Evolutionary conservation across 306 rosid genomes (phyloP).

Genomic region (Pterocarpus macrocarpus): DNA sequence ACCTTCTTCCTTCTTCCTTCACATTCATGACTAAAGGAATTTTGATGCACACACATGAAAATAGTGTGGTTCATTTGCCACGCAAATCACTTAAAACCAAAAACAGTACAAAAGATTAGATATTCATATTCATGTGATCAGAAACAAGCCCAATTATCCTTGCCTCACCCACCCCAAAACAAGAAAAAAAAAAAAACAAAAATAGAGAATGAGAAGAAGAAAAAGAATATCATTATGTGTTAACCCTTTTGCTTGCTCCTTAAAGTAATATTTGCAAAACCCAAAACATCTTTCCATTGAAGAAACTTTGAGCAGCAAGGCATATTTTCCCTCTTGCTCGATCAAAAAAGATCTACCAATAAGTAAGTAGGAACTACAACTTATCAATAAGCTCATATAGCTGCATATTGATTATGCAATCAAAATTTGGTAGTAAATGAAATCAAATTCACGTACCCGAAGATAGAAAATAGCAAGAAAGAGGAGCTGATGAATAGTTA

Average conservation of each 20-base stretch:
- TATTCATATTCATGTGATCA: conserved; percentile 12
- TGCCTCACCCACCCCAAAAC: not conserved
- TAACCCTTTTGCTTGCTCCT: not conserved
- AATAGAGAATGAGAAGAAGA: no score
- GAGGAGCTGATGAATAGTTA: conserved; percentile 30
- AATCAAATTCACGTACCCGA: conserved; percentile 46
- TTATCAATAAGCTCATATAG: not conserved
- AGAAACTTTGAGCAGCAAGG: not conserved
- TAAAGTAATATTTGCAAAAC: not conserved
- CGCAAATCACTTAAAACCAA: not conserved
- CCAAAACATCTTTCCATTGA: not conserved
- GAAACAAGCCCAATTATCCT: not conserved
- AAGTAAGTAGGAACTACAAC: not conserved
- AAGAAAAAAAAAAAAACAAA: no score
- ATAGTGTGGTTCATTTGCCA: not conserved
- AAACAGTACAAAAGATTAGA: not conserved
- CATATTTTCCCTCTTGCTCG: conserved; percentile 25
- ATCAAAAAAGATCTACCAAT: not conserved
- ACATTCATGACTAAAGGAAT: not conserved
- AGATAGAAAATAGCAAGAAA: conserved; percentile 35
- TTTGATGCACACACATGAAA: not conserved
- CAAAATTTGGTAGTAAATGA: not conserved
- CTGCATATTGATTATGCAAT: not conserved
- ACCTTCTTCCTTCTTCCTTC: not conserved
- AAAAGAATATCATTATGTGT: no score